phyloP scores from a whole-genome alignment of 2,329 filamentous ascomycete species.

The Domatiomyces catenatus region DNA sequence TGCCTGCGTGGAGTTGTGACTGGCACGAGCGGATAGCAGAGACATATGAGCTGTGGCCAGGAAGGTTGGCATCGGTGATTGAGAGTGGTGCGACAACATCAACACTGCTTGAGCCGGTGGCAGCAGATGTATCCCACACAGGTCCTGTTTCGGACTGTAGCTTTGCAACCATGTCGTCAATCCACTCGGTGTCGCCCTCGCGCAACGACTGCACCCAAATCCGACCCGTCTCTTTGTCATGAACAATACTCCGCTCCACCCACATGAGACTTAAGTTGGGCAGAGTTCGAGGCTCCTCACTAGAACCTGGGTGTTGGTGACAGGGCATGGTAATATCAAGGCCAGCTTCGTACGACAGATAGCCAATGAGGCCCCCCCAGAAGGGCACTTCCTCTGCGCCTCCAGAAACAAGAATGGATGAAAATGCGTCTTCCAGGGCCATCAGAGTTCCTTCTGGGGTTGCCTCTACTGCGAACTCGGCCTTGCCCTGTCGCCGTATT shows the following conservation, averaged over 20 bases:
- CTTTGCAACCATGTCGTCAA: slow-evolving; percentile 24
- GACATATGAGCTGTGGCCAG: slow-evolving; percentile 41
- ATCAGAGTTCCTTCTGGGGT: slow-evolving; percentile 2
- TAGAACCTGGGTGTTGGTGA: slow-evolving; percentile 13
- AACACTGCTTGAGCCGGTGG: neutral
- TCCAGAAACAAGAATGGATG: slow-evolving; percentile 12
- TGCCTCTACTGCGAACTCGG: neutral
- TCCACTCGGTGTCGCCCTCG: slow-evolving; percentile 30
- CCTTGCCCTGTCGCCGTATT: neutral
- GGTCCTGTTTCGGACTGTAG: slow-evolving; percentile 3
- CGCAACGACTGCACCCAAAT: slow-evolving; percentile 55
- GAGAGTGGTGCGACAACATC: neutral
- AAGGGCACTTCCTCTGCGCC: slow-evolving; percentile 40
- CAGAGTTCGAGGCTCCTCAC: slow-evolving; percentile 20
- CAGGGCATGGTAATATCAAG: slow-evolving; percentile 32
- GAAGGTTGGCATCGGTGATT: slow-evolving; percentile 20
- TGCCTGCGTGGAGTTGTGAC: slow-evolving; percentile 54
- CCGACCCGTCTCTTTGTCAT: slow-evolving; percentile 52
- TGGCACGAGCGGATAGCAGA: slow-evolving; percentile 54
- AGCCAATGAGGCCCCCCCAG: slow-evolving; percentile 72
- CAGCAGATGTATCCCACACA: neutral
- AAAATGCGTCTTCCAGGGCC: neutral
- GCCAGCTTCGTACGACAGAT: slow-evolving; percentile 71
- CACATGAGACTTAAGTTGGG: slow-evolving; percentile 65
- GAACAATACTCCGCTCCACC: slow-evolving; percentile 59